Conservation (phyloP, 192 early-diverging fungal species). For the Ambispora gerdemannii region DNA sequence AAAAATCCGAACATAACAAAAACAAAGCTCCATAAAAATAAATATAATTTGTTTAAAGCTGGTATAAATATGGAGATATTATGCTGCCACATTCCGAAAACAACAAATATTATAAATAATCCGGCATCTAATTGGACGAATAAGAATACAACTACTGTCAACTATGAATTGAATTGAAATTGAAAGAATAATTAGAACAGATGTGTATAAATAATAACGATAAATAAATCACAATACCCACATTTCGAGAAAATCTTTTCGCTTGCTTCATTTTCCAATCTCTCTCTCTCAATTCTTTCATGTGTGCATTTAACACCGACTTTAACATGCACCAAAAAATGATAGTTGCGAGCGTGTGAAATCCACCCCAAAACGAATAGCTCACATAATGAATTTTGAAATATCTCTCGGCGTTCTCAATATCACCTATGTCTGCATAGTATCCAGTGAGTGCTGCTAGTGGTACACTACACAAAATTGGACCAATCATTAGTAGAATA, state of each 20-base stretch:
- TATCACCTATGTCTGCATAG: slow-evolving; percentile 5
- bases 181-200: background rate
- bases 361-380: background rate
- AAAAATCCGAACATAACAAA: background rate
- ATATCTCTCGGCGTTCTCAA: background rate
- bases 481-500: slow-evolving; percentile 1
- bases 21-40: background rate
- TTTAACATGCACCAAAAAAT: slow-evolving; percentile 21
- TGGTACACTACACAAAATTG: background rate
- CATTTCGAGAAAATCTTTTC: background rate
- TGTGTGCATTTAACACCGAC: slow-evolving; percentile 3
- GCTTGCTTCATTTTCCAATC: slow-evolving; percentile 5
- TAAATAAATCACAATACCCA: background rate
- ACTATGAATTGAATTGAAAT: background rate
- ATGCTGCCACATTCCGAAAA: background rate
- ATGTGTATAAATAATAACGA: background rate
- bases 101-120: background rate
- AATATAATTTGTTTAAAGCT: slow-evolving; percentile 6
- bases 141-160: background rate
- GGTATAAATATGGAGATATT: background rate
- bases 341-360: background rate
- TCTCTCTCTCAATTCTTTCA: background rate
- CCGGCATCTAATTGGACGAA: background rate
- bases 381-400: slow-evolving; percentile 23
- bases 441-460: background rate